Percentiles rank a stretch among this genome's conserved stretches.
Conservation (phyloP, 1,139 yeast genomes). For the Eremothecium coryli region DNA sequence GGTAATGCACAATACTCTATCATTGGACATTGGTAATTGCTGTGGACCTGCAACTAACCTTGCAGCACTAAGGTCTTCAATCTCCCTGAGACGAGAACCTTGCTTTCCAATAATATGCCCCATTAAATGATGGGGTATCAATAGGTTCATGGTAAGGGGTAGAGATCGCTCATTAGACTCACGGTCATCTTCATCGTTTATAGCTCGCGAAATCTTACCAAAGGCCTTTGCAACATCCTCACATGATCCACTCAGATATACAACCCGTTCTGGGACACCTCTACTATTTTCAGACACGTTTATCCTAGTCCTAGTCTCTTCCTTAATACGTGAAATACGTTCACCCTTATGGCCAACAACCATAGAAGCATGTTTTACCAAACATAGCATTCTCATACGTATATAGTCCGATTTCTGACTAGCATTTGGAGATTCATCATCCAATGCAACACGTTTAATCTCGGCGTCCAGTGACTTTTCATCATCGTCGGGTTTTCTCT, state of each 20-base stretch:
- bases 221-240: conserved; percentile 79
- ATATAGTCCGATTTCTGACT: conserved; percentile 35
- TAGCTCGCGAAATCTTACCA: conserved; percentile 61
- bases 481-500: conserved; percentile 52
- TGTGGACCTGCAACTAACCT: conserved; percentile 68
- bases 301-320: conserved; percentile 54
- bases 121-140: conserved; percentile 74
- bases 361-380: conserved; percentile 66
- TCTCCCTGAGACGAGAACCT: conserved; percentile 68
- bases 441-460: conserved; percentile 63
- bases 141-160: conserved; percentile 48
- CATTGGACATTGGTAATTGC: conserved; percentile 70
- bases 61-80: conserved; percentile 79
- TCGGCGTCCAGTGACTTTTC: conserved; percentile 29
- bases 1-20: conserved; percentile 57
- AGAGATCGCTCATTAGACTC: conserved; percentile 33
- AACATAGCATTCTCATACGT: conserved; percentile 63
- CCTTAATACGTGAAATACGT: conserved; percentile 56
- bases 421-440: conserved; percentile 38
- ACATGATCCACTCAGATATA: conserved; percentile 66
- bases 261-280: conserved; percentile 68
- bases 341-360: conserved; percentile 77
- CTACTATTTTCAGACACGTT: conserved; percentile 71
- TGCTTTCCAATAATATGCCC: conserved; percentile 78
- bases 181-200: conserved; percentile 61